Percentiles rank a stretch among this genome's conserved stretches.
phyloP scores from a whole-genome alignment of 2,329 filamentous ascomycete genomes.

The Penicillium nordicum region DNA sequence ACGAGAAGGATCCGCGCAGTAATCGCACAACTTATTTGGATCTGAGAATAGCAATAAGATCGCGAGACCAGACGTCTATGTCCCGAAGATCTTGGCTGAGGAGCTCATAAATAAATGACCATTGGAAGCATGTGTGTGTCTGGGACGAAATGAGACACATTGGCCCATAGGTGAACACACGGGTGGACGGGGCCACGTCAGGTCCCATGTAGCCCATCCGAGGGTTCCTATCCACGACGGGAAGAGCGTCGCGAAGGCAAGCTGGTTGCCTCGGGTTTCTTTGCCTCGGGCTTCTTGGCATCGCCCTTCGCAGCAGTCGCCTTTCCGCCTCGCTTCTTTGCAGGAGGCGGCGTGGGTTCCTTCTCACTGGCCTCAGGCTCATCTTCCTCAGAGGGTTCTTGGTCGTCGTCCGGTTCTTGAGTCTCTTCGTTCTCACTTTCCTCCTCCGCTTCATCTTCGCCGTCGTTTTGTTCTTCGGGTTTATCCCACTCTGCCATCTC shows the following conservation, averaged over 20 bases:
- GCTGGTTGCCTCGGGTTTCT: neutral
- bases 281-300: conserved; percentile 13
- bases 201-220: neutral
- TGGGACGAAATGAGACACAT: neutral
- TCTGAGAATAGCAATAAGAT: neutral
- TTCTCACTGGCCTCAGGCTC: conserved; percentile 18
- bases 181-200: neutral
- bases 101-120: neutral
- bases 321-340: conserved; percentile 17
- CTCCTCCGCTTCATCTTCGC: conserved; percentile 24
- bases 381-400: conserved; percentile 9
- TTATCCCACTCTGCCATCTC: conserved; percentile 42
- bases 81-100: neutral
- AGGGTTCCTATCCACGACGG: conserved; percentile 15
- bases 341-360: conserved; percentile 14
- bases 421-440: conserved; percentile 18
- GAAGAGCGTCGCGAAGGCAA: conserved; percentile 23
- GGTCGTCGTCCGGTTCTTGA: conserved; percentile 5
- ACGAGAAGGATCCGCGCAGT: neutral
- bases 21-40: neutral
- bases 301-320: conserved; percentile 2
- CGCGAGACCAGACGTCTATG: neutral
- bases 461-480: conserved; percentile 26
- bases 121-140: neutral
- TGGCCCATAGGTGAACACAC: neutral